These are phyloP conservation scores for Scopulariopsis brevicaulis DNA, from an alignment of 2,329 filamentous ascomycete species.

Conservation along the genomic window DNA sequence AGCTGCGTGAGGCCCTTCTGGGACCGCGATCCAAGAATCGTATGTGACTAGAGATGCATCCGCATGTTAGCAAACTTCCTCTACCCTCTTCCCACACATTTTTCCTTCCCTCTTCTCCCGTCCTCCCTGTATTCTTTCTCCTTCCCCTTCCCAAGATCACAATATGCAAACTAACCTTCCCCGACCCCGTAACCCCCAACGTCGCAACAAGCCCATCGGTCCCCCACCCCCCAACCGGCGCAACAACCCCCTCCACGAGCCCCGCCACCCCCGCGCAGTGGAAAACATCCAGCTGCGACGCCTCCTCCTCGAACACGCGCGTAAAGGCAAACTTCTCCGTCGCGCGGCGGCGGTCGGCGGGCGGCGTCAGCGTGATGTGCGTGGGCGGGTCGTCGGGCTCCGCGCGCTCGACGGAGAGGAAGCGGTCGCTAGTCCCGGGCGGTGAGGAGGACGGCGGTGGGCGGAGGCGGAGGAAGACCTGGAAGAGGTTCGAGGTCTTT, in stretches of 20 bases:
- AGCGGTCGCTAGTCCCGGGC: slow-evolving; percentile 32
- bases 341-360: slow-evolving; percentile 74
- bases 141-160: background rate
- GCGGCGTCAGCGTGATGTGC: slow-evolving; percentile 68
- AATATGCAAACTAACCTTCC: slow-evolving; percentile 56
- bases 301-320: slow-evolving; percentile 78
- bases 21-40: slow-evolving; percentile 77
- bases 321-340: slow-evolving; percentile 95
- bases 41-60: slow-evolving; percentile 60
- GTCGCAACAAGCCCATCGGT: slow-evolving; percentile 87
- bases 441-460: slow-evolving; percentile 30
- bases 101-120: no score
- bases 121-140: background rate
- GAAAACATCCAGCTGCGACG: slow-evolving; percentile 79
- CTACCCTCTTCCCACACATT: no score
- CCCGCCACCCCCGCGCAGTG: slow-evolving; percentile 63
- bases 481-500: slow-evolving; percentile 54
- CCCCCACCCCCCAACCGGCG: slow-evolving; percentile 60
- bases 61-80: background rate
- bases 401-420: slow-evolving; percentile 63
- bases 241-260: slow-evolving; percentile 72
- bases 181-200: slow-evolving; percentile 86
- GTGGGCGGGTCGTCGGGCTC: slow-evolving; percentile 35
- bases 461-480: slow-evolving; percentile 80
- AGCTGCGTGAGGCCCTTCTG: slow-evolving; percentile 89